Base-by-base conservation (phyloP, 1,284 basidiomycete species). In the Tilletia setariae region DNA sequence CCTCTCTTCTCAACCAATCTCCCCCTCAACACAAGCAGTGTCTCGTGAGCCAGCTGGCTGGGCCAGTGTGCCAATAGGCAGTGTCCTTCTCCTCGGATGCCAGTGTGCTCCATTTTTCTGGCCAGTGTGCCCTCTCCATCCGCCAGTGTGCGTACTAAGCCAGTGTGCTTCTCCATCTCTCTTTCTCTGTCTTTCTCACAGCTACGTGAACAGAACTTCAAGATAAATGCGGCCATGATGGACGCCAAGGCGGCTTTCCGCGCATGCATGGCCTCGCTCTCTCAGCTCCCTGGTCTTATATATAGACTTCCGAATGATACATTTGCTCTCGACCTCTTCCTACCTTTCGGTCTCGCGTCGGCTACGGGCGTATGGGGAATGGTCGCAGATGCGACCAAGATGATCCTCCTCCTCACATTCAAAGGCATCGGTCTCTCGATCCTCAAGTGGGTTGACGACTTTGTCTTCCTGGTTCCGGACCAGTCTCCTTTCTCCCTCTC, bases 371-470 rank as follows among this genome's bases (percentile, higher is more conserved):
- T 56, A 4, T 56, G 53, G 53, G 53, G 53, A 8, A 11, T 30
- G 53, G 53, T 56, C 15, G 53, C 53, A 3, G 53, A 56, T 56
- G 53, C 53, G 6, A 30, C 25, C 16, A 7, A 13, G 25, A 19
- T 6, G 6, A 56, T 56, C 53, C 15, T 56, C 25, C 6, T 56
- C 11, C 2, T 13, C 9, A 11, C 15, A 19, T 6, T 56, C 23
- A 4, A 25, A 3, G 53, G 25, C 6, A 19, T 44, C 19, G 6
- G 53, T 7, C 19, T 56, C 8, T 11, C 15, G 19, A 30, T 56
- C 21, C 53, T 56, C 53, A 56, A 56, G 25, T 56, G 53, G 53
- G 23, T 56, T 13, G 53, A 56, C 21, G 53, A 56, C 25, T 56
- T 56, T 23, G 6, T 56, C 7, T 7, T 56, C 6, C 16, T 56